These are phyloP conservation scores for Botrytis fabae DNA, from an alignment of 2,329 filamentous ascomycete genomes.

Conservation along the genomic window DNA sequence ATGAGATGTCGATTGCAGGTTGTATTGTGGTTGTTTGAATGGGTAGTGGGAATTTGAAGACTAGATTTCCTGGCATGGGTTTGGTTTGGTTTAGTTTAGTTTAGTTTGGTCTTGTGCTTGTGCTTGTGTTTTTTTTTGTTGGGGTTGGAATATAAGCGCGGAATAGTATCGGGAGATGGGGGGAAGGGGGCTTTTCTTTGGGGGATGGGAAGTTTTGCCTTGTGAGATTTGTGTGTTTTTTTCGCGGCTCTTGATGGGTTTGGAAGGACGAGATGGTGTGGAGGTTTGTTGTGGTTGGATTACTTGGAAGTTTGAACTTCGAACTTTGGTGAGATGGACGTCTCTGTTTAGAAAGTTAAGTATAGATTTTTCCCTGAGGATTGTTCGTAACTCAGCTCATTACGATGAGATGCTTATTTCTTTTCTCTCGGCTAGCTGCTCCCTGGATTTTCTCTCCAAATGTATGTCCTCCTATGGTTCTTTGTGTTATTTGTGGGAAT, in stretches of 20 bases:
- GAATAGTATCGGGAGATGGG: neutral
- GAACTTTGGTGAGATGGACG: neutral
- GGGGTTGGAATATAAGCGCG: neutral
- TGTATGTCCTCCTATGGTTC: too few species aligned
- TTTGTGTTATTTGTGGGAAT: neutral
- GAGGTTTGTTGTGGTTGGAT: neutral
- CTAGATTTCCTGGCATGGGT: neutral
- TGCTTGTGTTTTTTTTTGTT: neutral
- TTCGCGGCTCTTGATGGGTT: neutral
- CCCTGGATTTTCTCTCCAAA: neutral
- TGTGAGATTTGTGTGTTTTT: neutral
- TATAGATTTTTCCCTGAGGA: rapidly evolving
- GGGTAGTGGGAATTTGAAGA: neutral
- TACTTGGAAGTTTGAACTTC: neutral
- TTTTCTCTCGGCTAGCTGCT: neutral
- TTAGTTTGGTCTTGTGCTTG: rapidly evolving
- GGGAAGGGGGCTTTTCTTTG: too few species aligned
- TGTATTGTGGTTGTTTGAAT: neutral
- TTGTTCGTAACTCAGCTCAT: neutral
- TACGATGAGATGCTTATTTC: neutral
- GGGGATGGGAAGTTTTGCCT: neutral
- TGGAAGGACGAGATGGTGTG: too few species aligned
- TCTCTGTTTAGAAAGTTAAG: neutral
- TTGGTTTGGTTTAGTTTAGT: neutral
- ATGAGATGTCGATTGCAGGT: neutral